These are phyloP conservation scores for Rhizophora apiculata DNA, from an alignment of 345 rosid genomes.

Conservation along the genomic window DNA sequence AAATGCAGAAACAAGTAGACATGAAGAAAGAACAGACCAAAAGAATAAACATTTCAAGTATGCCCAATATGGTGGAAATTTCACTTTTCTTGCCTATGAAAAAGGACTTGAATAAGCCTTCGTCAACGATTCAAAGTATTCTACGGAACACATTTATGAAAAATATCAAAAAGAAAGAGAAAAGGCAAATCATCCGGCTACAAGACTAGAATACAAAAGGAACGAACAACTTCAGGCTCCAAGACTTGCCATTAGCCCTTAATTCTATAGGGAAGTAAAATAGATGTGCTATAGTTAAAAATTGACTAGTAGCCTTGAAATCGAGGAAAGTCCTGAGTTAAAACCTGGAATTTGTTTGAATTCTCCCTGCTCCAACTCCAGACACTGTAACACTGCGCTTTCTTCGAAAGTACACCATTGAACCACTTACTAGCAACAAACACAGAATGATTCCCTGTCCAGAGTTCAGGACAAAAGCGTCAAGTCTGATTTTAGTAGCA, in stretches of 20 bases:
- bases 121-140: neutral
- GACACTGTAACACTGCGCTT: conserved; percentile 45
- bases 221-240: neutral
- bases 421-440: conserved; percentile 56
- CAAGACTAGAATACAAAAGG: neutral
- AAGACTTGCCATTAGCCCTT: neutral
- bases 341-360: conserved; percentile 61
- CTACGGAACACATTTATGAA: neutral
- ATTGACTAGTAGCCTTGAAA: neutral
- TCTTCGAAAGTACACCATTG: conserved; percentile 58
- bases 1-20: too few relatives aligned
- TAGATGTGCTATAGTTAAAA: neutral
- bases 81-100: neutral
- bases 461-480: conserved; percentile 5
- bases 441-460: conserved; percentile 55
- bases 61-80: neutral
- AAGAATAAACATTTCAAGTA: too few relatives aligned
- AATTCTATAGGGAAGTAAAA: neutral
- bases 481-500: neutral
- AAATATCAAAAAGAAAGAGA: neutral
- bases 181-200: neutral
- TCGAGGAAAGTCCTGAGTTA: conserved; percentile 14
- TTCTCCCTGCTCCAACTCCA: conserved; percentile 58
- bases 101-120: neutral
- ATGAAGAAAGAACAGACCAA: too few relatives aligned